These are phyloP conservation scores for Carex sylvatica DNA, from an alignment of 202 grass and related monocot genomes.

Conservation along the genomic window DNA sequence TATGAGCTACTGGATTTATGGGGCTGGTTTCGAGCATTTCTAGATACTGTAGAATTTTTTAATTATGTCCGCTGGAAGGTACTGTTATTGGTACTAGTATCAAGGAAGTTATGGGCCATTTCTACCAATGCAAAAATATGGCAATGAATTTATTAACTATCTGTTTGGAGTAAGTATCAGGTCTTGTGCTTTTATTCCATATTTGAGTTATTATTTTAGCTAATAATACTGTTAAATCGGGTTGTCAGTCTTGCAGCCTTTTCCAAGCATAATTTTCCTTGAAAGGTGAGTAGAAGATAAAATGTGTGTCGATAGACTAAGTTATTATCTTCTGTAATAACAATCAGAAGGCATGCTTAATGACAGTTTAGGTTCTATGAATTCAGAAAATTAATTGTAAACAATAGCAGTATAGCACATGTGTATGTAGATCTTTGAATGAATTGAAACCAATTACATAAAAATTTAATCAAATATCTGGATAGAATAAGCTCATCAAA, in stretches of 20 bases:
- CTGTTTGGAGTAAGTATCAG: too few relatives aligned
- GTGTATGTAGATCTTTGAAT: background rate
- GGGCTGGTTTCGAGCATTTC: background rate
- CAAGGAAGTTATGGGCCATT: background rate
- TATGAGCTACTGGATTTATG: background rate
- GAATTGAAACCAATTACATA: background rate
- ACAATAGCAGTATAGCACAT: background rate
- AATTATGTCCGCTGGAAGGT: background rate
- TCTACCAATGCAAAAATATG: background rate
- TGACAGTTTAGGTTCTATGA: background rate
- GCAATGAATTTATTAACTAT: too few relatives aligned
- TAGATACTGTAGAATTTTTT: background rate
- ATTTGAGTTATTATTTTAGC: too few relatives aligned
- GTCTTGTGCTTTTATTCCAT: too few relatives aligned
- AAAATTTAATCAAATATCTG: background rate
- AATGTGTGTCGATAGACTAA: background rate
- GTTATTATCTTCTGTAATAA: background rate
- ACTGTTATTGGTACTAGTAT: background rate
- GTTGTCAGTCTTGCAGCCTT: background rate
- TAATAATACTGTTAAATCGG: too few relatives aligned
- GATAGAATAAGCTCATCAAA: background rate
- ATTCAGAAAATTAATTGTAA: background rate
- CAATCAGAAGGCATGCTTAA: background rate
- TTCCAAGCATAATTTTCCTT: background rate
- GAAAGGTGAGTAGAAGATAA: background rate